phyloP scores from a whole-genome alignment of 2,329 filamentous ascomycete genomes.

The Cladosporium sphaerospermum region DNA sequence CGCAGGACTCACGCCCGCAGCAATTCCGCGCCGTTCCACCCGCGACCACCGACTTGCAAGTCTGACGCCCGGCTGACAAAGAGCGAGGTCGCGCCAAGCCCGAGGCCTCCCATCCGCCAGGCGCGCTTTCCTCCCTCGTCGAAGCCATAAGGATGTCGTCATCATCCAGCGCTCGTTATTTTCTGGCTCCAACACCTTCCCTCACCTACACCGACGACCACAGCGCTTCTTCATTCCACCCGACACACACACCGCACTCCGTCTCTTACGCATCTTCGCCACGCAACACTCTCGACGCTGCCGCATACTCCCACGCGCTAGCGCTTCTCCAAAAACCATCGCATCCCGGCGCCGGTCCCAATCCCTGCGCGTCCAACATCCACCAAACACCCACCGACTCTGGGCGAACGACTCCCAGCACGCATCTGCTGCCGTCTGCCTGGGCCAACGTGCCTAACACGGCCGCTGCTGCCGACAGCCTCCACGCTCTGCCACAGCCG shows the following conservation, averaged over 20 bases:
- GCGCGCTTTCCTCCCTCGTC: too few species aligned
- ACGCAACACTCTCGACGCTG: background rate
- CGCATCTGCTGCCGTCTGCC: background rate
- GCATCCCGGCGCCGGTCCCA: background rate
- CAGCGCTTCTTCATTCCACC: background rate
- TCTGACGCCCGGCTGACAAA: background rate
- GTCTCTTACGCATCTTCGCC: background rate
- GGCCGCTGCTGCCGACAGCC: background rate
- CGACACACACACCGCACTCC: background rate
- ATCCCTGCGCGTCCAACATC: background rate
- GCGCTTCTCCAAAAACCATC: background rate
- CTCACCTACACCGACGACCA: conserved; percentile 3
- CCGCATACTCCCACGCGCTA: conserved; percentile 3
- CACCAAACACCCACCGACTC: background rate
- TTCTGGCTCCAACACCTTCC: background rate
- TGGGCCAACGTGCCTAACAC: background rate
- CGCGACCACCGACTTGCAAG: background rate
- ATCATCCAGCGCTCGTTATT: conserved; percentile 6
- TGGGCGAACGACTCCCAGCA: background rate
- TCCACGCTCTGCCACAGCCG: background rate
- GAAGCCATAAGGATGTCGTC: conserved; percentile 7
- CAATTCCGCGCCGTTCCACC: background rate
- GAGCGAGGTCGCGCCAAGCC: background rate
- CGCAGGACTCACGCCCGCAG: background rate
- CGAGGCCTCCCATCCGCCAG: too few species aligned